phyloP scores from a whole-genome alignment of 768 basidiomycete genomes.

The Amanita pseudoporphyria region DNA sequence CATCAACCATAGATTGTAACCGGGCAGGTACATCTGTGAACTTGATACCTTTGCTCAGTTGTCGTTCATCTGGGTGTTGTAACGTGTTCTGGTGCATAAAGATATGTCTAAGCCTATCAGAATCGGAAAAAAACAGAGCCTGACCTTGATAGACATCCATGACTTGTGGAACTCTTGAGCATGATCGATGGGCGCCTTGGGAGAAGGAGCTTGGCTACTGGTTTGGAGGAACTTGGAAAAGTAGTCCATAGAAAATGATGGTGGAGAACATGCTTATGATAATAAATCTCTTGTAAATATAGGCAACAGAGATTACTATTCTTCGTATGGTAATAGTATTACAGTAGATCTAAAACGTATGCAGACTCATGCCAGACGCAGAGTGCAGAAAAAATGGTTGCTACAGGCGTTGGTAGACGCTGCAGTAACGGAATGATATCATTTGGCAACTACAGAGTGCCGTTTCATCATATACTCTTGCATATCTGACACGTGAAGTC shows the following conservation, averaged over 20 bases:
- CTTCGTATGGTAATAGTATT: conserved; percentile 3
- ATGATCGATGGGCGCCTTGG: conserved; percentile 53
- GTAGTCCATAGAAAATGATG: conserved; percentile 57
- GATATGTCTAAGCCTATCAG: not conserved
- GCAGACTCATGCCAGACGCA: not conserved
- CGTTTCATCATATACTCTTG: conserved; percentile 65
- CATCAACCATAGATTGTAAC: conserved; percentile 74
- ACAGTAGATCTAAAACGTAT: not conserved
- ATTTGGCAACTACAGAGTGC: not conserved
- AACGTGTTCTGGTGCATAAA: conserved; percentile 56
- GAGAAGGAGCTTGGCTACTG: conserved; percentile 25
- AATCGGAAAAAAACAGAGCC: conserved; percentile 7
- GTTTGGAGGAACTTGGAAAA: conserved; percentile 71
- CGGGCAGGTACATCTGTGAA: conserved; percentile 74
- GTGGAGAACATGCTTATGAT: not conserved
- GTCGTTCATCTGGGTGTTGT: conserved; percentile 83
- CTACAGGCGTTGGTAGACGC: not conserved
- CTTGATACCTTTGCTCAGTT: conserved; percentile 69
- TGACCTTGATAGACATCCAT: conserved; percentile 67
- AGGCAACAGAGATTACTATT: conserved; percentile 3
- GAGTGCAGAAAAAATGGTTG: not conserved
- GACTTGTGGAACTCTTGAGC: conserved; percentile 66
- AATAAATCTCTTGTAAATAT: not conserved
- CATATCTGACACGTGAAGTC: conserved; percentile 75
- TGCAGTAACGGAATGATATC: not conserved